These are phyloP conservation scores for Sarocladium kiliense DNA, from an alignment of 2,329 filamentous ascomycete species.

Conservation along the genomic window DNA sequence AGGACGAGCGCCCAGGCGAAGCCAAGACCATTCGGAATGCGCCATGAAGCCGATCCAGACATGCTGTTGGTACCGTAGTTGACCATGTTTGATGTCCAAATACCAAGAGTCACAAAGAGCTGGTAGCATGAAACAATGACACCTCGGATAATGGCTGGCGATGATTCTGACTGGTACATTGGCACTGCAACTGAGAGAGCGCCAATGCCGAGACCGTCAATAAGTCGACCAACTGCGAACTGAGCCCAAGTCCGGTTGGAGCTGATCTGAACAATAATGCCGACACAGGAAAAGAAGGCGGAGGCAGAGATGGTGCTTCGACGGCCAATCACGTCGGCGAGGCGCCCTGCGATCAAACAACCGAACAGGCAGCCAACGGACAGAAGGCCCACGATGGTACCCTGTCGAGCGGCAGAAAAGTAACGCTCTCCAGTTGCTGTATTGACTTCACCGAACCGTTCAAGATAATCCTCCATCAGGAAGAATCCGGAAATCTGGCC, in stretches of 20 bases:
- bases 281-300: conserved; percentile 58
- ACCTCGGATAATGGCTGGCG: conserved; percentile 59
- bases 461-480: conserved; percentile 50
- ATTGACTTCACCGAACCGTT: conserved; percentile 45
- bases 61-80: conserved; percentile 55
- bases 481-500: conserved; percentile 60
- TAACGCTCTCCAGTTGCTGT: conserved; percentile 28
- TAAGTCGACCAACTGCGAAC: conserved; percentile 57
- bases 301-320: conserved; percentile 57
- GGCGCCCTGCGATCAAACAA: conserved; percentile 51
- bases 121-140: conserved; percentile 61
- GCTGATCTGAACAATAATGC: conserved; percentile 59
- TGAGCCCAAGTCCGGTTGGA: conserved; percentile 55
- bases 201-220: conserved; percentile 63
- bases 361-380: conserved; percentile 56
- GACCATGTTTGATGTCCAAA: conserved; percentile 53
- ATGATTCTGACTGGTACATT: conserved; percentile 65
- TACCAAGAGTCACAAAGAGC: conserved; percentile 64
- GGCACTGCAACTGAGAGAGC: conserved; percentile 58
- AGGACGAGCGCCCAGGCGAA: conserved; percentile 51
- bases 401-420: conserved; percentile 56
- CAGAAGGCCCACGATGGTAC: conserved; percentile 59
- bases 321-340: conserved; percentile 58
- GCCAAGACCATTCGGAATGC: conserved; percentile 54
- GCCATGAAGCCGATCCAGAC: conserved; percentile 49